phyloP scores from a whole-genome alignment of 352 stramenopile genomes.

The Phytophthora boehmeriae region DNA sequence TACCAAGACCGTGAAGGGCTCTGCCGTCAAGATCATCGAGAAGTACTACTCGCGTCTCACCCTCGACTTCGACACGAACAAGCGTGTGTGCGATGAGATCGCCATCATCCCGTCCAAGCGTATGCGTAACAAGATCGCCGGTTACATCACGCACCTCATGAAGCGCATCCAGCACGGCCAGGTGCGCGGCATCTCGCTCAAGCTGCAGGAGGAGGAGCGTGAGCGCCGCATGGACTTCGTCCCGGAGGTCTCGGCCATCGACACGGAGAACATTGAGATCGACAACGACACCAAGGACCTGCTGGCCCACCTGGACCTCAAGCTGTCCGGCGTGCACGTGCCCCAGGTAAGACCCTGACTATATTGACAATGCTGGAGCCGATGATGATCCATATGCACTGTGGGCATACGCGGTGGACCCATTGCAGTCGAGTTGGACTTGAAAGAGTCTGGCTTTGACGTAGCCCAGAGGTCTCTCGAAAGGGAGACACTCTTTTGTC shows the following conservation, averaged over 20 bases:
- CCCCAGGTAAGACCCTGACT: slow-evolving; percentile 70
- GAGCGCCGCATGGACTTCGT: slow-evolving; percentile 99
- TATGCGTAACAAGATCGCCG: slow-evolving; percentile 99
- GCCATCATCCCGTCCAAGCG: slow-evolving; percentile 99
- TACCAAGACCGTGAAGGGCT: slow-evolving; percentile 99
- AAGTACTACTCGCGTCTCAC: slow-evolving; percentile 99
- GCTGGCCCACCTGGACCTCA: slow-evolving; percentile 95
- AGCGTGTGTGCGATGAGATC: slow-evolving; percentile 97
- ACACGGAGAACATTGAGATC: slow-evolving; percentile 95
- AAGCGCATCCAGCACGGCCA: slow-evolving; percentile 99
- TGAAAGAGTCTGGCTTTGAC: slow-evolving; percentile 9
- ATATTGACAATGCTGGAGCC: slow-evolving; percentile 79
- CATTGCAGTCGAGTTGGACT: slow-evolving; percentile 38
- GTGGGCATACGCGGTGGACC: slow-evolving; percentile 65
- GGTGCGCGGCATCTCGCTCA: slow-evolving; percentile 99
- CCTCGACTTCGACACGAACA: slow-evolving; percentile 99
- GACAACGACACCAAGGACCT: slow-evolving; percentile 99
- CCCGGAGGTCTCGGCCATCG: slow-evolving; percentile 96
- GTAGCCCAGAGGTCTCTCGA: slow-evolving; percentile 15
- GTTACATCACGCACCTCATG: slow-evolving; percentile 99
- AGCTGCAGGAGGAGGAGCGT: slow-evolving; percentile 99
- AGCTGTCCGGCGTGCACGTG: slow-evolving; percentile 90
- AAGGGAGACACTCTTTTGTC: not conserved
- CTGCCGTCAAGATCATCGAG: slow-evolving; percentile 99
- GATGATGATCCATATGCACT: slow-evolving; percentile 49